Evolutionary conservation across 2,329 filamentous ascomycete genomes (phyloP), one percentile per base, ranked within the genome.

Genomic region (Tolypocladium pustulatum): DNA sequence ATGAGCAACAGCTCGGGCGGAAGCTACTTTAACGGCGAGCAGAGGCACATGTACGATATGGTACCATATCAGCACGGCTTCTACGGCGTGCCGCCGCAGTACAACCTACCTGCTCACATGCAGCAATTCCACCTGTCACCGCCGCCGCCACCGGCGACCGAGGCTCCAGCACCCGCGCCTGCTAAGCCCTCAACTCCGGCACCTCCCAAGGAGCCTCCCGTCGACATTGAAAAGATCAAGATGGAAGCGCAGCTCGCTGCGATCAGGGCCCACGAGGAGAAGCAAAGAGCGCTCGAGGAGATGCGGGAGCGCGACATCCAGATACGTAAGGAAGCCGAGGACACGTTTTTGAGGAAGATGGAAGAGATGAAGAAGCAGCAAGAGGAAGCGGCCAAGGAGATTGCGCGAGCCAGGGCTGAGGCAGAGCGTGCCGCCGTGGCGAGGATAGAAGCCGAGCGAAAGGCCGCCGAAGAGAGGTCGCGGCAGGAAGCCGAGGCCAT

Each of bases 191-290:
- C 60, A 10, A 62, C 62, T 3, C 76, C 78, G 6, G 75, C 76
- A 2, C 72, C 74, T 1, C 73, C 73, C 7, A 72, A 75, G 64
- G 74, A 75, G 59, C 72, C 72, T 17, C 68, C 70, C 15, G 67
- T 67, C 36, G 81, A 87, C 57, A 77, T 81, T 1, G 81, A 87
- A 58, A 84, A 84, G 65, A 75, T 87, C 61, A 76, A 76, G n/a
- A 78, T 87, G 59, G 80, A 86, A 61, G 78, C 82, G 61, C 80
- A 87, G 64, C 71, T 89, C 20, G 76, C 78, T 15, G 72, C 73
- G 12, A 75, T 82, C 51, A 76, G 82, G 61, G 73, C 70, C 4
- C 75, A 75, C 36, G 72, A 78, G 59, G 76, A 75, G 36, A 73
- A 71, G 61, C 74, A 73, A 60, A 78, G 78, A 57, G 76, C 76